Conservation (phyloP, 768 basidiomycete species). For the Pluteus cervinus region DNA sequence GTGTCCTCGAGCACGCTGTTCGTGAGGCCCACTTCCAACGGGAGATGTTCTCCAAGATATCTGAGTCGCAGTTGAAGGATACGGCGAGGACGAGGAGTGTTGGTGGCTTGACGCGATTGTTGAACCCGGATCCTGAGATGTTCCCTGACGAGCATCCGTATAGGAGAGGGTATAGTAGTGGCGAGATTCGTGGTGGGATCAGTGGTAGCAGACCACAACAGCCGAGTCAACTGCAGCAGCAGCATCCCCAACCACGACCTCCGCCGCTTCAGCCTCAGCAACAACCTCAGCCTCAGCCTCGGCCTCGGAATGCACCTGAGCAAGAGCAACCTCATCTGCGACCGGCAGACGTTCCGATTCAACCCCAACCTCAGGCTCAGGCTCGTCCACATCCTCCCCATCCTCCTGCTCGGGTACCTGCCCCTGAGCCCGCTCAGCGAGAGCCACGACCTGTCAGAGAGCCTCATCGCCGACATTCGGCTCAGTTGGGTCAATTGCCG, state of each 20-base stretch:
- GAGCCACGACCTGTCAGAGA: background rate
- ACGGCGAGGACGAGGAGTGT: slow-evolving; percentile 29
- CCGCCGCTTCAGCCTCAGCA: slow-evolving; percentile 9
- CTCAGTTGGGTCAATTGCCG: slow-evolving; percentile 3
- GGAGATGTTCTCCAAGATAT: slow-evolving; percentile 71
- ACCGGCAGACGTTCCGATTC: background rate
- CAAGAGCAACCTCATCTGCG: slow-evolving; percentile 2
- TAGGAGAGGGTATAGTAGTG: slow-evolving; percentile 40
- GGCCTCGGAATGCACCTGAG: no score
- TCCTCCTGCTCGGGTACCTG: background rate
- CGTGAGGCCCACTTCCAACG: slow-evolving; percentile 57
- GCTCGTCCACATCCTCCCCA: background rate
- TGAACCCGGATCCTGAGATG: slow-evolving; percentile 64
- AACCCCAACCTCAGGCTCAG: background rate
- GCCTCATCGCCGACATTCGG: slow-evolving; percentile 1
- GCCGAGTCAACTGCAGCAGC: slow-evolving; percentile 12
- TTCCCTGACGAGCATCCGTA: slow-evolving; percentile 59
- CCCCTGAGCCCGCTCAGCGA: background rate
- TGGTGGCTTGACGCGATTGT: slow-evolving; percentile 59
- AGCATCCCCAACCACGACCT: slow-evolving; percentile 2
- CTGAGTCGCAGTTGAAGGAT: slow-evolving; percentile 41
- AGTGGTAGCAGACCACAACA: slow-evolving; percentile 13
- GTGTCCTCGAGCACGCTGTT: slow-evolving; percentile 41
- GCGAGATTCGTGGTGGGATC: slow-evolving; percentile 32
- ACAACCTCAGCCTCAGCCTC: slow-evolving; percentile 11